These are phyloP conservation scores for Lactarius deliciosus DNA, from an alignment of 768 basidiomycete genomes.

Conservation along the genomic window DNA sequence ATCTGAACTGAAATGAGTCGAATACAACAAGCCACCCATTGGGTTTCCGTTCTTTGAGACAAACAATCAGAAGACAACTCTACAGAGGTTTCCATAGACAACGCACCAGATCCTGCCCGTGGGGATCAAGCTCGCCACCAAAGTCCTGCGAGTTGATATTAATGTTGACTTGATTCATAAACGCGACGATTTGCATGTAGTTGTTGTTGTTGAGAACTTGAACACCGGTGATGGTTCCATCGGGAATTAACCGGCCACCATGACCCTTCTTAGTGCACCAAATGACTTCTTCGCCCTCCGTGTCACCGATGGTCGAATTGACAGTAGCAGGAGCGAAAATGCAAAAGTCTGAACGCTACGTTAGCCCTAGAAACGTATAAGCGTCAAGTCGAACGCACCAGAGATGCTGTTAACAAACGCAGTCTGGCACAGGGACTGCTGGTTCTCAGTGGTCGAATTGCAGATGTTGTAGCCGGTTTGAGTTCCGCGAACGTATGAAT, in stretches of 20 bases:
- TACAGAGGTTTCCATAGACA: neutral
- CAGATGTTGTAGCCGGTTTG: conserved; percentile 68
- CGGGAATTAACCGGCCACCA: conserved; percentile 74
- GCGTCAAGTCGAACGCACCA: conserved; percentile 35
- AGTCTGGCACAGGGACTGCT: conserved; percentile 68
- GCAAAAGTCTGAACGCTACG: conserved; percentile 56
- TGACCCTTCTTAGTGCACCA: conserved; percentile 73
- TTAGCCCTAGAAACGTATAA: neutral
- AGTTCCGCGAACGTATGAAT: conserved; percentile 47
- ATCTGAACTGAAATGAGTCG: conserved; percentile 49
- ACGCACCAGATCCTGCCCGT: conserved; percentile 63
- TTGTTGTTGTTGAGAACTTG: conserved; percentile 60
- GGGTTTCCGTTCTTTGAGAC: conserved; percentile 57
- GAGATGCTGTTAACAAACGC: conserved; percentile 57
- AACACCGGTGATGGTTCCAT: conserved; percentile 58
- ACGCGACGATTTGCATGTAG: conserved; percentile 63
- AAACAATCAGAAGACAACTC: neutral
- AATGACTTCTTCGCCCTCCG: conserved; percentile 69
- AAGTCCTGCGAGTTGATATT: conserved; percentile 53
- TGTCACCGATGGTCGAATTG: conserved; percentile 56
- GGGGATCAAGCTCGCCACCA: conserved; percentile 79
- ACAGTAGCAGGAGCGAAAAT: conserved; percentile 58
- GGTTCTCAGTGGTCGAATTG: conserved; percentile 63
- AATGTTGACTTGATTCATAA: conserved; percentile 59
- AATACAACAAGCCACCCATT: conserved; percentile 68